phyloP scores from a whole-genome alignment of 1,284 basidiomycete genomes.

The Cystobasidium pallidum region DNA sequence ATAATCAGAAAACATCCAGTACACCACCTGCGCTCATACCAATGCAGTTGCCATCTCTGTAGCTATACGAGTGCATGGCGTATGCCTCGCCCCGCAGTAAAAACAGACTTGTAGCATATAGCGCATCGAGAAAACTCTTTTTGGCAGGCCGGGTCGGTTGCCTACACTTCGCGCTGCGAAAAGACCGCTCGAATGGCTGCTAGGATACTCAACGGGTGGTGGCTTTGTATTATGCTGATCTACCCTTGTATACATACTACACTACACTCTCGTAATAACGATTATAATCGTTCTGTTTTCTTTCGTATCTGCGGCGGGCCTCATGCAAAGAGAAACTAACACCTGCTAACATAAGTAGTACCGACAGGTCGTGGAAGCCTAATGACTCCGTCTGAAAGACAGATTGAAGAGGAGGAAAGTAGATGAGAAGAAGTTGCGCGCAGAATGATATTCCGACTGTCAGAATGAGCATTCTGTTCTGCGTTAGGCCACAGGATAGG shows the following conservation, averaged over 20 bases:
- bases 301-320: constrained; percentile 75
- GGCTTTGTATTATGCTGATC: too few species aligned
- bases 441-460: constrained; percentile 83
- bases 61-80: too few species aligned
- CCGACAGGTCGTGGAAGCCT: constrained; percentile 67
- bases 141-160: too few species aligned
- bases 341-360: constrained; percentile 71
- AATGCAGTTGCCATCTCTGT: not conserved
- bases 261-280: constrained; percentile 35
- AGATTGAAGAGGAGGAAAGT: constrained; percentile 84
- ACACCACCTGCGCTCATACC: constrained; percentile 2
- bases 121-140: too few species aligned
- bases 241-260: constrained; percentile 10
- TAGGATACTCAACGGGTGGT: too few species aligned
- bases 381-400: constrained; percentile 92
- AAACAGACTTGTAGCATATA: too few species aligned
- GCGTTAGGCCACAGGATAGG: constrained; percentile 72
- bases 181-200: too few species aligned
- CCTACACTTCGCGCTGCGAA: too few species aligned
- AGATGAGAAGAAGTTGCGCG: constrained; percentile 81
- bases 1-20: not conserved
- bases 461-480: constrained; percentile 85
- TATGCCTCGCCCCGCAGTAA: too few species aligned
- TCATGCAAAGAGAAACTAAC: constrained; percentile 78
- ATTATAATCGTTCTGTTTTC: constrained; percentile 56